phyloP scores from a whole-genome alignment of 257 asterid genomes.

The Ligustrum vulgare region DNA sequence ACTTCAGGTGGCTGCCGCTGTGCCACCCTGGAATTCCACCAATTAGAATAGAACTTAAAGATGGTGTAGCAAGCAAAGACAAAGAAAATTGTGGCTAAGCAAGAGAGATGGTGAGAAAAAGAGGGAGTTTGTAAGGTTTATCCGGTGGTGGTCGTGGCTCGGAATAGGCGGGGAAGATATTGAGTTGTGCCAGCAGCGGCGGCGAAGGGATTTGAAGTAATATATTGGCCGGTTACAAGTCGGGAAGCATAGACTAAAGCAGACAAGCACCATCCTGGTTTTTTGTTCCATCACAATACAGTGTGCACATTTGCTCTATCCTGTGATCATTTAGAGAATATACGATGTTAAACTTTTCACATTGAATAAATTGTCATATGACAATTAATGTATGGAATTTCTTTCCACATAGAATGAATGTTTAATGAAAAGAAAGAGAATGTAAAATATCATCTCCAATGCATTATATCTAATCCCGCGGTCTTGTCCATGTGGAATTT shows the following conservation, averaged over 20 bases:
- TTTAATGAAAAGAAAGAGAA: no score
- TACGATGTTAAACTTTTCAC: no score
- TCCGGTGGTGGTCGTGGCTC: not conserved
- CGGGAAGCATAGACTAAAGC: constrained; percentile 26
- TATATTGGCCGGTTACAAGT: constrained; percentile 14
- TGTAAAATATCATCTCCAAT: no score
- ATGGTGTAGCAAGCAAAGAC: constrained; percentile 41
- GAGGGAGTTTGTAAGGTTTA: constrained; percentile 24
- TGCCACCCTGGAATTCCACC: constrained; percentile 19
- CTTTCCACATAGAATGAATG: no score
- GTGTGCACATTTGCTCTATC: constrained; percentile 6
- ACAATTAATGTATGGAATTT: no score
- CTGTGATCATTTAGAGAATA: not conserved
- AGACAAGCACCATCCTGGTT: constrained; percentile 33
- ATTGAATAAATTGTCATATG: no score
- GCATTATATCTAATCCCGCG: no score
- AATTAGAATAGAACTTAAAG: constrained; percentile 31
- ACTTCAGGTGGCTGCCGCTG: constrained; percentile 8
- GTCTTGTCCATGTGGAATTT: no score
- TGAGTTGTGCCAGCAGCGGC: constrained; percentile 5
- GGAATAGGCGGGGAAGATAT: not conserved
- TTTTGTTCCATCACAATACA: constrained; percentile 11
- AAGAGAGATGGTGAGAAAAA: constrained; percentile 36
- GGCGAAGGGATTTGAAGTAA: constrained; percentile 15
- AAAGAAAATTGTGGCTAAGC: constrained; percentile 44